phyloP scores from a whole-genome alignment of 208 protist species.

The Naegleria gruberi region DNA sequence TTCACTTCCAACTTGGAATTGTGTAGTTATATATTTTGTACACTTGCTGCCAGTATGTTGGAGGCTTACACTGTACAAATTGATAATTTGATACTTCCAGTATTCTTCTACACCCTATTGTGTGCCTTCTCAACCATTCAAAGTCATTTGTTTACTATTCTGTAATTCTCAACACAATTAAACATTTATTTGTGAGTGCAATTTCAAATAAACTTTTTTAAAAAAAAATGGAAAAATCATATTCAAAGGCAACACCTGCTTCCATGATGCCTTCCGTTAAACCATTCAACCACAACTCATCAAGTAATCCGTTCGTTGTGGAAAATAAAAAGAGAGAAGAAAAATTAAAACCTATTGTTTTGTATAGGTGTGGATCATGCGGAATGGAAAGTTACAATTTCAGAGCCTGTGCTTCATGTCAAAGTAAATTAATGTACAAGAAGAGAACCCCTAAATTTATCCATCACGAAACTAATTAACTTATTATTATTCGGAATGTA shows the following conservation, averaged over 20 bases:
- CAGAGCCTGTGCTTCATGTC: not conserved
- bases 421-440: slow-evolving; percentile 10
- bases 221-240: not conserved
- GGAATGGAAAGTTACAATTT: not conserved
- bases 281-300: not conserved
- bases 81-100: slow-evolving; percentile 10
- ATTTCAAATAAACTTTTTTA: no score
- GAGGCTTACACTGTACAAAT: slow-evolving; percentile 5
- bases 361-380: not conserved
- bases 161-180: no score
- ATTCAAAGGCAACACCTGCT: not conserved
- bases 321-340: not conserved
- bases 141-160: no score
- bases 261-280: not conserved
- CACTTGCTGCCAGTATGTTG: not conserved
- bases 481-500: no score
- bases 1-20: not conserved
- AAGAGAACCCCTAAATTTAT: not conserved
- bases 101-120: not conserved
- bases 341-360: not conserved
- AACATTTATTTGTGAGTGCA: no score
- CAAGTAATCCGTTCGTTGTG: not conserved
- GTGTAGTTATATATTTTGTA: not conserved
- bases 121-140: not conserved
- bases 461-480: not conserved